Evolutionary conservation across 1,284 basidiomycete species (phyloP), one percentile per base, ranked within the genome.

Genomic region (Singerocomus inundabilis): DNA sequence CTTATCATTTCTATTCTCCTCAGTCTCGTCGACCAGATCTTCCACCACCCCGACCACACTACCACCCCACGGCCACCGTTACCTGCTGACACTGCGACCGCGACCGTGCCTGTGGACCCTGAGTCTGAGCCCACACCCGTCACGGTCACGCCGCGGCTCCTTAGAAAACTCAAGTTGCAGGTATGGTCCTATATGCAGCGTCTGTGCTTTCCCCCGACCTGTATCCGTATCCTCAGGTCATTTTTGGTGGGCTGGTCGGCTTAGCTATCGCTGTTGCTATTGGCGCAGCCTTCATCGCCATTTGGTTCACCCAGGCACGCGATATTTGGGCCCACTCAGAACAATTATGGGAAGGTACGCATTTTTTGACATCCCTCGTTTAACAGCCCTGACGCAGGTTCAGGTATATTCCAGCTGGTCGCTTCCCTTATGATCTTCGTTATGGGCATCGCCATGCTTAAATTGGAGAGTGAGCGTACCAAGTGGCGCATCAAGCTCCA

Each of bases 401-500:
- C 25, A 84, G 91, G 87, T 40, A 78, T 88, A 57, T 96, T 96
- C 70, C 76, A 84, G 55, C 69, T 95, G 48, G 78, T 97, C 56
- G 93, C 93, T 0, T 70, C 83, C 8, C 54, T 92, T 60, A 83
- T 96, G 79, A 94, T 97, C 59, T 85, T 85, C 61, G 69, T 83
- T 57, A 91, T 91, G 86, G 88, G 85, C 12, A 64, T 90, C 33
- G 82, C 84, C 15, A 89, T 91, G 81, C 76, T 89, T 21, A 83
- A 84, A 58, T 78, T 90, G 71, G 84, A 88, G 58, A 67, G 73
- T 47, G 88, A 93, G 11, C 90, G 92, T 65, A 79, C 86, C 21
- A 92, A 91, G 69, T 98, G 93, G 94, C 82, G 91, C 55, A 71
- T 91, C 63, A 96, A 95, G 75, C 82, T 98, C 42, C 77, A 83